Conservation (phyloP, 2,329 filamentous ascomycete species). For the Xylaria sp. region DNA sequence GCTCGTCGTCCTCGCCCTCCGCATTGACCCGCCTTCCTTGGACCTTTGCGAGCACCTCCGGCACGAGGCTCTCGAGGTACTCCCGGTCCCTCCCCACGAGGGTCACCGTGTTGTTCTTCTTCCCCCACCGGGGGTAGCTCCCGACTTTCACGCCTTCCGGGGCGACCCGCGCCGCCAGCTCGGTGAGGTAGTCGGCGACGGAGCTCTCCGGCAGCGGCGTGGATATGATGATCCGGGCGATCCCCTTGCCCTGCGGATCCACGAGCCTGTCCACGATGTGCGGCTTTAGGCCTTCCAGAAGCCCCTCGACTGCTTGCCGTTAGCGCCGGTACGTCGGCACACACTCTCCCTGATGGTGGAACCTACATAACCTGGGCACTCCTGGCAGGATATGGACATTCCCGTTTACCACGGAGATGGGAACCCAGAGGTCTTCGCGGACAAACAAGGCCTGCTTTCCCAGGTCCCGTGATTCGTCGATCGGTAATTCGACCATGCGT, state of each 20-base stretch:
- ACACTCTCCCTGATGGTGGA: not conserved
- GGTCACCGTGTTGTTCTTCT: slow-evolving; percentile 85
- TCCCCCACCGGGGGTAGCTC: slow-evolving; percentile 92
- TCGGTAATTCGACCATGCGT: slow-evolving; percentile 87
- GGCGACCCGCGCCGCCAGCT: slow-evolving; percentile 74
- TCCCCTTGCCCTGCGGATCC: slow-evolving; percentile 82
- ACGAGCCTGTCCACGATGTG: slow-evolving; percentile 68
- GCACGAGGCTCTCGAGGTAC: slow-evolving; percentile 76
- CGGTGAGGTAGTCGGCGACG: slow-evolving; percentile 80
- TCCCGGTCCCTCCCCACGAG: slow-evolving; percentile 76
- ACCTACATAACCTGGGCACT: slow-evolving; percentile 75
- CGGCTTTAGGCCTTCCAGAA: slow-evolving; percentile 78
- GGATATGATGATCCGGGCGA: slow-evolving; percentile 77
- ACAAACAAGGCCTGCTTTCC: slow-evolving; percentile 79
- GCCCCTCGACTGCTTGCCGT: slow-evolving; percentile 61
- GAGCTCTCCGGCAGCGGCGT: slow-evolving; percentile 87
- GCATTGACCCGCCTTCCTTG: slow-evolving; percentile 68
- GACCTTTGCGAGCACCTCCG: slow-evolving; percentile 77
- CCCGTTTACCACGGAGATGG: slow-evolving; percentile 83
- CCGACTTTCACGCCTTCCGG: slow-evolving; percentile 86
- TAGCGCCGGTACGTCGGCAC: not conserved
- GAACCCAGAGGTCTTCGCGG: slow-evolving; percentile 85
- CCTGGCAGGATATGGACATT: slow-evolving; percentile 94
- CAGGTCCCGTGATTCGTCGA: slow-evolving; percentile 66
- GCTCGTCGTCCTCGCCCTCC: slow-evolving; percentile 71